phyloP scores from a whole-genome alignment of 169 alveolate species.

The Plasmodium blacklocki region DNA sequence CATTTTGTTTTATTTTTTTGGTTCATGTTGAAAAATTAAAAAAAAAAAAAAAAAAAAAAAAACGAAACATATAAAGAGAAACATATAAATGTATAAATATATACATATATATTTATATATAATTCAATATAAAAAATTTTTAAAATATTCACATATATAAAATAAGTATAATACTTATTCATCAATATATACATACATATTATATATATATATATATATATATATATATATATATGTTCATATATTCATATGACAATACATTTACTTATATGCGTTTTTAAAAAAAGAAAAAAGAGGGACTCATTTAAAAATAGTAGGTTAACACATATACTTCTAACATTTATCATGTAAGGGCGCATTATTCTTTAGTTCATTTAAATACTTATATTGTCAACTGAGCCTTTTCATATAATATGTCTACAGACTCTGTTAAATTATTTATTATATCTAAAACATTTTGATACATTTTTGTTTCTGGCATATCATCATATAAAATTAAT shows the following conservation, averaged over 20 bases:
- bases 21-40: too few species aligned
- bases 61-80: neutral
- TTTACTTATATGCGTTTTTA: too few species aligned
- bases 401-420: constrained; percentile 88
- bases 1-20: neutral
- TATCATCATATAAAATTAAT: constrained; percentile 90
- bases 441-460: constrained; percentile 85
- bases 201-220: too few species aligned
- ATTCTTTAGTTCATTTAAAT: neutral
- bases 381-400: constrained; percentile 82
- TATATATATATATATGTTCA: too few species aligned
- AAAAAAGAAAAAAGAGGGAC: too few species aligned
- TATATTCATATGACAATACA: too few species aligned
- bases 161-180: too few species aligned
- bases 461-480: constrained; percentile 80
- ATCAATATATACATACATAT: too few species aligned
- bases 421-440: constrained; percentile 85
- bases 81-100: neutral
- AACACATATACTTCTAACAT: too few species aligned
- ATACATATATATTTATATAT: too few species aligned
- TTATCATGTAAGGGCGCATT: neutral
- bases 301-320: neutral
- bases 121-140: too few species aligned
- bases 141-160: too few species aligned
- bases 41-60: neutral